Percentiles rank a stretch among this genome's conserved stretches.
These are phyloP conservation scores for Diatrype stigma DNA, from an alignment of 2,329 filamentous ascomycete species.

Conservation along the genomic window DNA sequence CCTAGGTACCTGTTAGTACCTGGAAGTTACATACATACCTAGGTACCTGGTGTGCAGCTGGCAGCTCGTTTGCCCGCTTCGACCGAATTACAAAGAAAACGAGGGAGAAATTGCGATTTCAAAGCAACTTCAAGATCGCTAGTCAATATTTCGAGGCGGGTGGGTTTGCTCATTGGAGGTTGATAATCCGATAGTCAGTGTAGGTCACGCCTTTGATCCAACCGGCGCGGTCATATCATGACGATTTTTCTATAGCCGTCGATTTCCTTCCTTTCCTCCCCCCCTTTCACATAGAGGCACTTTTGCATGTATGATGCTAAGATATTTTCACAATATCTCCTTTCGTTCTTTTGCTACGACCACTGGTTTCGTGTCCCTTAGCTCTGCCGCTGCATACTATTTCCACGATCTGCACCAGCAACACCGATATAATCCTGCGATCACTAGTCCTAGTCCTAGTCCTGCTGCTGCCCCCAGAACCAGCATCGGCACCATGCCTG, in stretches of 20 bases:
- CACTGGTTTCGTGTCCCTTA: constrained; percentile 17
- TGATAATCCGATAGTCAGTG: background rate
- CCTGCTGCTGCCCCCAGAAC: constrained; percentile 1
- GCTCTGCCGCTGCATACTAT: constrained; percentile 20
- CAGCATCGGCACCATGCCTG: constrained; percentile 13
- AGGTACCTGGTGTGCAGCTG: too few species aligned
- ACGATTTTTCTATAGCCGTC: background rate
- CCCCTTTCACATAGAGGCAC: constrained; percentile 1
- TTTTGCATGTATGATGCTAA: constrained; percentile 16
- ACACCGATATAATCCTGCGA: constrained; percentile 9
- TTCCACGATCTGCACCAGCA: constrained; percentile 18
- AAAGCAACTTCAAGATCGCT: constrained; percentile 28
- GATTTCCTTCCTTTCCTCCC: constrained; percentile 3
- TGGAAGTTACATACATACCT: too few species aligned
- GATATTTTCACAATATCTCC: constrained; percentile 20
- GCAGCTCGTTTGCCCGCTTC: background rate
- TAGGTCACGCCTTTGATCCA: constrained; percentile 4
- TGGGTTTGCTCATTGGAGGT: constrained; percentile 22
- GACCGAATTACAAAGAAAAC: background rate
- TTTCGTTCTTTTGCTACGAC: constrained; percentile 20
- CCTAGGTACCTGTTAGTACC: too few species aligned
- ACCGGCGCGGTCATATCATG: constrained; percentile 9
- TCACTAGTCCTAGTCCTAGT: background rate
- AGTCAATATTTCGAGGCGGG: constrained; percentile 9
- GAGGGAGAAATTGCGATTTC: constrained; percentile 27